Base-by-base conservation (phyloP, 2,329 filamentous ascomycete species). In the Tolypocladium ovalisporum region DNA sequence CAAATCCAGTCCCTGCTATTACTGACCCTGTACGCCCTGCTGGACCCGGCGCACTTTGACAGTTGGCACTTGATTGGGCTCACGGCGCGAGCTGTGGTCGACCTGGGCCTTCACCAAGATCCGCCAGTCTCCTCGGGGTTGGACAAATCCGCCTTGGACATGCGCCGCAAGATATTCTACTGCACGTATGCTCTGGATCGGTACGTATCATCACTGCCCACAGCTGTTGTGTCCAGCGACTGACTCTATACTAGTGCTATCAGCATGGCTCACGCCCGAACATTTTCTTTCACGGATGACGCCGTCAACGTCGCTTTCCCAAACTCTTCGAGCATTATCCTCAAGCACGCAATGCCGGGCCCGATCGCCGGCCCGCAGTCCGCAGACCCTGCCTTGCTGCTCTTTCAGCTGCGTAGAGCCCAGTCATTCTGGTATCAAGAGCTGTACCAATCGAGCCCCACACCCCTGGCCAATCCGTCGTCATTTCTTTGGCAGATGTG, bases 61-160 rank as follows among this genome's bases (percentile, higher is more conserved):
- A 90, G 88, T 65, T 97, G 94, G 92, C 92, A 94, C 62, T 74
- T 97, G 60, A 89, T 97, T 57, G 94, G 93, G 8, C 92, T 94
- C 68, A 92, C 93, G 8, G 89, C 89, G 44, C 84, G 93, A 58
- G 89, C 91, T 7, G 85, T 93, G 67, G 82, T 97, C 27, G 94
- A 99, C 73, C 75, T 97, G 35, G 94, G 94, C 9, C 85, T 95
- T 58, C 94, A 97, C 70, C 93, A 97, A 72, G 93, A 97, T 63
- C 90, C 91, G 3, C 87, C 89, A 0, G 79, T 82, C 57, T 85
- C 87, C 60, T 80, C 87, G 19, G 75, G 84, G 34, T 80, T 86
- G 13, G 84, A 90, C 58, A 86, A 85, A 63, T 76, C 82, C 3
- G 83, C 85, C 52, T 75, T 96, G 15, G 89, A 96, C 63, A 78